Evolutionary conservation across 2,329 filamentous ascomycete species (phyloP), one percentile per base, ranked within the genome.

Genomic region (Phoma sp.): DNA sequence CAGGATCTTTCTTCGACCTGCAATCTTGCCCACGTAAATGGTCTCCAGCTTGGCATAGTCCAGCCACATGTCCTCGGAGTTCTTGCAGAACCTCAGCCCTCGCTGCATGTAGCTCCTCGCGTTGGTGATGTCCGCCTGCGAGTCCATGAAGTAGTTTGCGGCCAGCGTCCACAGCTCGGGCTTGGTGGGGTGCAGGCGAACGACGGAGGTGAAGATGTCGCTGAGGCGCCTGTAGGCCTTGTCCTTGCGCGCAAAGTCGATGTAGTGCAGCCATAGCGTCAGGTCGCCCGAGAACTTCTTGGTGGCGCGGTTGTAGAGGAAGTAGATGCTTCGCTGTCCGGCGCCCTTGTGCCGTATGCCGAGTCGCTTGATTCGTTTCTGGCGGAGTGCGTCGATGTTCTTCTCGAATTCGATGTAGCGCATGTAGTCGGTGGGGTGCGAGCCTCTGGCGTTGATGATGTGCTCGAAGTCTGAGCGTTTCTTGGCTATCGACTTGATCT

Each of bases 391-490:
- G 67, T 97, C 92, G 12, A 82, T 71, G 55, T 81, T 88, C 77
- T 85, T 86, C 69, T 88, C 86, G 68, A 87, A 88, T 61, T 85
- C 85, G 40, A 90, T 89, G 79, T 98, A 99, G 64, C 88, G 85
- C 49, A 91, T 87, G 79, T 91, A 98, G 73, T 97, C 92, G 56
- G 84, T 78, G 0, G 93, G 85, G 37, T 85, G 85, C 6, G 72
- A 72, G 43, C 92, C 91, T 22, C 92, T 88, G 3, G 91, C 88
- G 58, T 96, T 90, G 64, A 98, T 85, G 54, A 88, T 89, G 78
- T 97, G 94, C 76, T 99, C 95, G 74, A 93, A 96, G 67, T 96
- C 90, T 70, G 92, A 96, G 66, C 95, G 88, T 76, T 95, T 96
- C 72, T 88, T 88, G 47, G 96, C 89, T 62, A 99, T 92, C 40